Conservation (phyloP, 805 yeast species). For the Saccharomycopsis javanensis region DNA sequence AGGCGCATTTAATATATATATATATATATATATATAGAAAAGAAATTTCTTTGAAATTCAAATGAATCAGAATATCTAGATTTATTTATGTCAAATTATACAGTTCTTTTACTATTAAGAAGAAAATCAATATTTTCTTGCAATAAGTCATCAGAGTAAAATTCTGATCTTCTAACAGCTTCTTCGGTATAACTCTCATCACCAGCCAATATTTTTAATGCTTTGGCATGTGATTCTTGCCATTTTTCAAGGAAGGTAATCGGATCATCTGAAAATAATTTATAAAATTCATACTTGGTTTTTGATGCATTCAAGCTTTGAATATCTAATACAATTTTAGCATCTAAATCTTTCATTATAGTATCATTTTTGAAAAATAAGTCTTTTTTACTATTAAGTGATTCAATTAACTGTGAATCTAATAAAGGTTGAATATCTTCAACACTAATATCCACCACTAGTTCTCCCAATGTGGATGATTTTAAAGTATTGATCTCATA, state of each 20-base stretch:
- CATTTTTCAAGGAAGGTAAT: constrained; percentile 63
- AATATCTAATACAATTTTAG: constrained; percentile 35
- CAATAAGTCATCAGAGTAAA: constrained; percentile 69
- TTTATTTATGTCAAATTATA: background rate
- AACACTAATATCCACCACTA: constrained; percentile 66
- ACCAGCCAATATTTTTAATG: constrained; percentile 75
- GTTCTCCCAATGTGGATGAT: constrained; percentile 72
- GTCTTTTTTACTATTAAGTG: constrained; percentile 26
- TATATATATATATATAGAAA: too few relatives aligned
- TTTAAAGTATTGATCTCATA: constrained; percentile 69
- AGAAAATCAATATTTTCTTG: constrained; percentile 72
- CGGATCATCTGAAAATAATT: constrained; percentile 67
- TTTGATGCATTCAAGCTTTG: constrained; percentile 42
- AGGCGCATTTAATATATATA: too few relatives aligned
- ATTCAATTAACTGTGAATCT: constrained; percentile 25
- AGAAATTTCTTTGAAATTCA: background rate
- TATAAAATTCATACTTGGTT: constrained; percentile 70
- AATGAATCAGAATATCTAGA: background rate
- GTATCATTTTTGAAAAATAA: constrained; percentile 33
- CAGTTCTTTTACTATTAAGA: constrained; percentile 39
- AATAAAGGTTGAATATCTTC: constrained; percentile 33
- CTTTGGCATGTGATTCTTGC: constrained; percentile 71
- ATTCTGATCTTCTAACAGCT: constrained; percentile 72
- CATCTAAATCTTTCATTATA: constrained; percentile 34
- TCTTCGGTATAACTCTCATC: constrained; percentile 90